Evolutionary conservation across 805 yeast species (phyloP).

Genomic region (Spathaspora girioi): DNA sequence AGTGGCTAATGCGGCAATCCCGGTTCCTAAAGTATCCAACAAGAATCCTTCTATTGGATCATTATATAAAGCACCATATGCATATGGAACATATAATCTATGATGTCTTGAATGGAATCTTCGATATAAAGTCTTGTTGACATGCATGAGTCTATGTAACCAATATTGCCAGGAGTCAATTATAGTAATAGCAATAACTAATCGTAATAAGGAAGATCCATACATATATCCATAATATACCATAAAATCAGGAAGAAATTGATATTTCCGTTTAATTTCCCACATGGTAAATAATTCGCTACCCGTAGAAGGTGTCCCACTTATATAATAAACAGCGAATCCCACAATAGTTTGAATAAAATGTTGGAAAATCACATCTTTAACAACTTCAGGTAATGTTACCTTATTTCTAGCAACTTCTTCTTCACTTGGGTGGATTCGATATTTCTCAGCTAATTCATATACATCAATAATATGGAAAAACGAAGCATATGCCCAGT

Average conservation of each 20-base stretch:
- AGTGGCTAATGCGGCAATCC: slow-evolving; percentile 65
- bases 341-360: slow-evolving; percentile 78
- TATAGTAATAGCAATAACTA: slow-evolving; percentile 62
- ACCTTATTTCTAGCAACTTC: slow-evolving; percentile 75
- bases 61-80: slow-evolving; percentile 93
- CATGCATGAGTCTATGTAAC: slow-evolving; percentile 86
- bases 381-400: slow-evolving; percentile 59
- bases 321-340: slow-evolving; percentile 34
- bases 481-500: slow-evolving; percentile 74
- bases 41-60: slow-evolving; percentile 92
- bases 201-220: slow-evolving; percentile 57
- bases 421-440: slow-evolving; percentile 92
- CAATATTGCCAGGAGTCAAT: slow-evolving; percentile 96
- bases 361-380: slow-evolving; percentile 85
- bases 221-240: slow-evolving; percentile 57
- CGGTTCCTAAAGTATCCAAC: slow-evolving; percentile 90
- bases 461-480: slow-evolving; percentile 74
- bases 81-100: slow-evolving; percentile 90
- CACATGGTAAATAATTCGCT: slow-evolving; percentile 46
- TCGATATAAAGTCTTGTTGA: slow-evolving; percentile 69
- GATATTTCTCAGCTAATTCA: slow-evolving; percentile 73
- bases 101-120: slow-evolving; percentile 94
- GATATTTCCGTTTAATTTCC: slow-evolving; percentile 36
- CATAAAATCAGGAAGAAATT: slow-evolving; percentile 43
- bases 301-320: slow-evolving; percentile 61